Evolutionary conservation across 192 early-diverging fungal species (phyloP).

Genomic region (Spizellomyces punctatus): DNA sequence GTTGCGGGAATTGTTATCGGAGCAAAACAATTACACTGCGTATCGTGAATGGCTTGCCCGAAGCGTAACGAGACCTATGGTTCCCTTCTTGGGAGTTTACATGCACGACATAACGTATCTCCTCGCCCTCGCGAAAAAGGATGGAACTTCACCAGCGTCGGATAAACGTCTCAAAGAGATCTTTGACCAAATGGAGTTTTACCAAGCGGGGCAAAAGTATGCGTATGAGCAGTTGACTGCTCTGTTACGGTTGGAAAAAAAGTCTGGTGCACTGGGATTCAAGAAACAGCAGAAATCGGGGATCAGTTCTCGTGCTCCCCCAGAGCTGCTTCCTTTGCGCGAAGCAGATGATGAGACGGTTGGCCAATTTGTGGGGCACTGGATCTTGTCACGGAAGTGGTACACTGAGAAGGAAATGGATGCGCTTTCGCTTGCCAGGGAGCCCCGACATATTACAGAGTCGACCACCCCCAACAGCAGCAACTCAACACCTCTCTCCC

Average conservation of each 20-base stretch:
- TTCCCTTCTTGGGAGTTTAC: slow-evolving; percentile 76
- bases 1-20: slow-evolving; percentile 62
- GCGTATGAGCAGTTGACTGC: slow-evolving; percentile 39
- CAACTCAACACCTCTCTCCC: background rate
- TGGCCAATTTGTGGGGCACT: slow-evolving; percentile 66
- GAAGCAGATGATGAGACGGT: slow-evolving; percentile 64
- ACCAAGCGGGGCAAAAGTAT: slow-evolving; percentile 63
- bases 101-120: slow-evolving; percentile 81
- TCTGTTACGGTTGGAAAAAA: slow-evolving; percentile 4
- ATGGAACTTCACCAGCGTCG: slow-evolving; percentile 44
- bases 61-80: slow-evolving; percentile 54
- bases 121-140: slow-evolving; percentile 62
- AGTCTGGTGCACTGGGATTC: slow-evolving; percentile 38
- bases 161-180: slow-evolving; percentile 57
- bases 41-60: slow-evolving; percentile 63
- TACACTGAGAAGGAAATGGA: slow-evolving; percentile 76
- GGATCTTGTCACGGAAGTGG: slow-evolving; percentile 73
- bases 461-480: background rate
- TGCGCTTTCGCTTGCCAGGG: slow-evolving; percentile 65
- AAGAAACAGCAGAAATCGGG: slow-evolving; percentile 25
- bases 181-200: slow-evolving; percentile 56
- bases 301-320: slow-evolving; percentile 36
- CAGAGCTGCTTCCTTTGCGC: slow-evolving; percentile 21
- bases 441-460: slow-evolving; percentile 42
- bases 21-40: slow-evolving; percentile 71